Base-by-base conservation (phyloP, 2,329 filamentous ascomycete genomes). In the Phialophora macrospora region DNA sequence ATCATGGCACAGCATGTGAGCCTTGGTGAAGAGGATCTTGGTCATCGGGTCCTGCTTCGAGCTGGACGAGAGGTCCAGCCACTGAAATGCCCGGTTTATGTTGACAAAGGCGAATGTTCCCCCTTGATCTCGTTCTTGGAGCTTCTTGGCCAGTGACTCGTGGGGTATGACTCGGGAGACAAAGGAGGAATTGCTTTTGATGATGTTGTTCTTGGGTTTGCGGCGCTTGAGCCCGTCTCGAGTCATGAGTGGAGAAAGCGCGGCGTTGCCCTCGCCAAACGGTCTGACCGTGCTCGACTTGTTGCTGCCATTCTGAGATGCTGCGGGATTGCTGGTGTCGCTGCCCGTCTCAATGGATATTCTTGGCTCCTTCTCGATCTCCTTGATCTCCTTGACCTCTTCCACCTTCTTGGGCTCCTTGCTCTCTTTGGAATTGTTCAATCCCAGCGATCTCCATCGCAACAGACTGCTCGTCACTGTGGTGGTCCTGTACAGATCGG, bases 171-270 rank as follows among this genome's bases (percentile, higher is more conserved):
- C 94, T 62, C 95, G 84, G n/a, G 94, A 97, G 32, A 99, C 95
- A 75, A 97, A 99, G 0, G 94, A 97, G 9, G 95, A 99, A 78
- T 97, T 98, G 80, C 93, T 98, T 83, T 99, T 99, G 60, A 94
- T 89, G 77, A 99, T 95, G 77, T 96, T 98, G 79, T 94, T 98
- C 84, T 98, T 99, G 2, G 95, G 95, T 77, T 99, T 99, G 74
- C 89, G 87, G 76, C 88, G 86, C 82, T 97, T 97, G 26, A 82
- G 75, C 9, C 81, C 80, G 68, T 84, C 82, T 73, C 92, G 92
- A 32, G 84, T 82, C 59, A 85, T 84, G 20, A 84, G 82, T 2
- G 87, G 76, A 11, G 84, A 81, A 32, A 98, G 82, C 28, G 91
- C 84, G 6, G 89, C 85, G 75, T 97, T 98, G 60, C 91, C 90